A percentile compares a stretch with the other conserved stretches of the same genome.
phyloP scores from a whole-genome alignment of 163 green algal genomes.

The Scenedesmus sp. region DNA sequence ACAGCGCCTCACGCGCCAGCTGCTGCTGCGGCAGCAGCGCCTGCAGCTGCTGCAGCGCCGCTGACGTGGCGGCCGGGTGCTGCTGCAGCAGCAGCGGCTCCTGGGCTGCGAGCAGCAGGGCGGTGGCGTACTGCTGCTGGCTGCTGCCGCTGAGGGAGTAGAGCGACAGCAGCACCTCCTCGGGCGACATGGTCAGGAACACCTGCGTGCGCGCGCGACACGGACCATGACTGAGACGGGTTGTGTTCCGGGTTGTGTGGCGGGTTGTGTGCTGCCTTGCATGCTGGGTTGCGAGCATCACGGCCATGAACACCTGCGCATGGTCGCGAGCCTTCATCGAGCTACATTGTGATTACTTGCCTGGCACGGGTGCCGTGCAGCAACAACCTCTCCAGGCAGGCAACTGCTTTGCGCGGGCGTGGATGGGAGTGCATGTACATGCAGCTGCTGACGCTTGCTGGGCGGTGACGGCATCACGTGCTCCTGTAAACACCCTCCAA shows the following conservation, averaged over 20 bases:
- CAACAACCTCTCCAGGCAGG: too few species aligned
- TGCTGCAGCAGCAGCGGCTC: slow-evolving; percentile 44
- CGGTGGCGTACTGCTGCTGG: not conserved
- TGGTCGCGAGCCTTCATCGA: too few species aligned
- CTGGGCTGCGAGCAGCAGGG: not conserved
- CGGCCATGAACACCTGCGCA: too few species aligned
- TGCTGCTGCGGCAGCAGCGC: not conserved
- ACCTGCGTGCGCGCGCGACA: not conserved
- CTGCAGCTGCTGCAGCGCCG: slow-evolving; percentile 23
- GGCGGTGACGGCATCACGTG: too few species aligned
- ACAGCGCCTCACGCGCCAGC: not conserved
- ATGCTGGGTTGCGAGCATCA: too few species aligned
- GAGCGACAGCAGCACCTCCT: slow-evolving; percentile 22
- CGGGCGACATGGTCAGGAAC: slow-evolving; percentile 45
- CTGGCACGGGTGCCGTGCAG: too few species aligned
- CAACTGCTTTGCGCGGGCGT: too few species aligned
- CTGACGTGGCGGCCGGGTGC: slow-evolving; percentile 22
- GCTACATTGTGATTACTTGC: too few species aligned
- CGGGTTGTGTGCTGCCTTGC: too few species aligned
- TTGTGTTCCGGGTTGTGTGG: not conserved
- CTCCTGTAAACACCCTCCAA: too few species aligned
- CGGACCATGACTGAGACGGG: not conserved
- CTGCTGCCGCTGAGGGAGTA: not conserved
- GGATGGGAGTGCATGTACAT: too few species aligned
- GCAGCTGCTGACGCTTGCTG: too few species aligned